Percentiles rank a stretch among this genome's conserved stretches.
Evolutionary conservation across 1,139 yeast genomes (phyloP).

Genomic region (Yamadazyma triangularis): DNA sequence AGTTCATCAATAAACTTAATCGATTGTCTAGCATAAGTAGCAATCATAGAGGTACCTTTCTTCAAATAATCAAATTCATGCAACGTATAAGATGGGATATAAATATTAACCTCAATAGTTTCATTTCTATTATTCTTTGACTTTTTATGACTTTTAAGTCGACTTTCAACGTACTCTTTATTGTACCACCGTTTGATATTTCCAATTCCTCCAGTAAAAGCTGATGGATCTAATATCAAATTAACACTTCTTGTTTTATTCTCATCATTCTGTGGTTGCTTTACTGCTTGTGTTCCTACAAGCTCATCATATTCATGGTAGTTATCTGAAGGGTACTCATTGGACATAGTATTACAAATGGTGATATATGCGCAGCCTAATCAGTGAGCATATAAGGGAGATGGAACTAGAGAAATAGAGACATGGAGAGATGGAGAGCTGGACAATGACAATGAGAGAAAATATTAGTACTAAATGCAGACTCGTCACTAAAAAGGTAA

Average conservation of each 20-base stretch:
- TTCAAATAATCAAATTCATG: slow-evolving; percentile 53
- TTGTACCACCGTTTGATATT: slow-evolving; percentile 56
- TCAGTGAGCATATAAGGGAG: too few species aligned
- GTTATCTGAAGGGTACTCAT: slow-evolving; percentile 5
- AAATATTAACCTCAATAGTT: slow-evolving; percentile 24
- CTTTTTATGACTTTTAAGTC: slow-evolving; percentile 1
- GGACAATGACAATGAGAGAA: too few species aligned
- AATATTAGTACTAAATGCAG: too few species aligned
- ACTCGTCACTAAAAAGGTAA: too few species aligned
- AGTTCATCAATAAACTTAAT: slow-evolving; percentile 47
- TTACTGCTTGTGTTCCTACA: slow-evolving; percentile 2
- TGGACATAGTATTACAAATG: slow-evolving; percentile 10
- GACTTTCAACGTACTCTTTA: slow-evolving; percentile 8
- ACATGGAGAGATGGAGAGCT: too few species aligned
- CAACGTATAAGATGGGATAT: slow-evolving; percentile 52
- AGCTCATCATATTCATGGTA: slow-evolving; percentile 10
- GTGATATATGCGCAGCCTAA: too few species aligned
- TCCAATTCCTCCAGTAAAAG: slow-evolving; percentile 56
- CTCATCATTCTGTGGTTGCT: neutral
- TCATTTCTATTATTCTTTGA: slow-evolving; percentile 11
- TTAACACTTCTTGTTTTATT: slow-evolving; percentile 15
- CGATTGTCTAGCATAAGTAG: slow-evolving; percentile 56
- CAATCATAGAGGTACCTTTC: slow-evolving; percentile 50
- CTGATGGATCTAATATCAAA: slow-evolving; percentile 54
- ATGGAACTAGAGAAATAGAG: too few species aligned